Percentiles rank a stretch among this genome's conserved stretches.
phyloP scores from a whole-genome alignment of 768 basidiomycete genomes.

The Pleurotus djamor region DNA sequence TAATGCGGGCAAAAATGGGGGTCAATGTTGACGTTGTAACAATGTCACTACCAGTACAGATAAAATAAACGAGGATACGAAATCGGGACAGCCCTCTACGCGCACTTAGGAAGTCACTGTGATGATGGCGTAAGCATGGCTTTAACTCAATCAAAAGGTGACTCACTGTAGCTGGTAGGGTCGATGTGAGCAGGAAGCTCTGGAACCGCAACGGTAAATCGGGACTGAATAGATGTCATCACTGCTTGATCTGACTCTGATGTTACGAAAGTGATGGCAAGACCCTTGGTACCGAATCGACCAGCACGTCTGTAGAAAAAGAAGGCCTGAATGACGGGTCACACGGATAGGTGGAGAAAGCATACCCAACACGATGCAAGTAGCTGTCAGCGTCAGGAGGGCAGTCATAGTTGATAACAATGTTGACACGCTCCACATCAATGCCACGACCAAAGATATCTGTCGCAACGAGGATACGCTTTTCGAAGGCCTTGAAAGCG shows the following conservation, averaged over 20 bases:
- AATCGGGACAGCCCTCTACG: neutral
- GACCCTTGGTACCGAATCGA: slow-evolving; percentile 98
- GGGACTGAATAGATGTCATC: slow-evolving; percentile 89
- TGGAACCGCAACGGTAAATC: slow-evolving; percentile 97
- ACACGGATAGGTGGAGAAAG: slow-evolving; percentile 6
- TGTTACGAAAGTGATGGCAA: slow-evolving; percentile 95
- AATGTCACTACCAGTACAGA: too few relatives aligned
- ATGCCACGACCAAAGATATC: slow-evolving; percentile 99
- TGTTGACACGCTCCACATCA: slow-evolving; percentile 99
- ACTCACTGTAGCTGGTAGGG: slow-evolving; percentile 92
- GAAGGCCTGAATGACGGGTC: neutral
- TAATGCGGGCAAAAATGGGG: neutral
- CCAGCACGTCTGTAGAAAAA: slow-evolving; percentile 77
- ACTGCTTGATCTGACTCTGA: slow-evolving; percentile 93
- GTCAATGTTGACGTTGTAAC: neutral
- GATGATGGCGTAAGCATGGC: neutral
- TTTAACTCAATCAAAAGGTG: neutral
- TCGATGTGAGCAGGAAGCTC: slow-evolving; percentile 94
- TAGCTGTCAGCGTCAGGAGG: slow-evolving; percentile 98
- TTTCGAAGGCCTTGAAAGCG: slow-evolving; percentile 99
- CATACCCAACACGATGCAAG: slow-evolving; percentile 94
- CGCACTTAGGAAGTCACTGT: slow-evolving; percentile 48
- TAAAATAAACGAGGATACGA: too few relatives aligned
- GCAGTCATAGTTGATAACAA: slow-evolving; percentile 98
- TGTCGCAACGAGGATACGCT: slow-evolving; percentile 97